Base-by-base conservation (phyloP, 352 stramenopile species). In the Phytophthora europaea region DNA sequence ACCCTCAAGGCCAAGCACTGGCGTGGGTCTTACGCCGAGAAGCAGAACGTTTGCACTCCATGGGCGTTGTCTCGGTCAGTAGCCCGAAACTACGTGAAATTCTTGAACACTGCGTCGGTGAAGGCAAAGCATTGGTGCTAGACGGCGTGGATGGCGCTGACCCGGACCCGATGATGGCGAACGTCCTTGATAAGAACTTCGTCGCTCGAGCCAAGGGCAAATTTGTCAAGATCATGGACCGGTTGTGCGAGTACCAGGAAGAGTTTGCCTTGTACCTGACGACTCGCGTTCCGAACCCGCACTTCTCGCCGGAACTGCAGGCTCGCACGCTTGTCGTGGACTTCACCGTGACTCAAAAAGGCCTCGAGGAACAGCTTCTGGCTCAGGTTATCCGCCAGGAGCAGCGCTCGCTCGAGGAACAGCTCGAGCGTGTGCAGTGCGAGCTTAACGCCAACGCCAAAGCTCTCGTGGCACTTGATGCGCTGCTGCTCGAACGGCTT, bases 321-420 rank as follows among this genome's bases (percentile, higher is more conserved):
- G 85, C 84, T 6, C 81, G 84, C 0, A 85, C 84, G 15, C 82
- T 89, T 65, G 76, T 94, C 18, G 86, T 98, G 13, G 92, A 98
- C 65, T 98, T 98, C 66, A 98, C 93, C 0, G 94, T 98, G 18
- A 98, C 94, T 18, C 87, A 96, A 70, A 87, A 90, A 55, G 94
- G 94, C 4, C 72, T 98, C 1, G 94, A 98, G 61, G 94, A 98
- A 70, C 94, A 98, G 65, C 74, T 98, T 5, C 76, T 98, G 1
- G 93, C 90, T 12, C 79, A 90, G n/a, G 92, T 98, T 20, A 98
- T 98, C 60, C 89, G 95, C 57, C 93, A 97, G 62, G 94, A 98
- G 61, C 93, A 98, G 60, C 89, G 83, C 38, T 94, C 83, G 9
- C 81, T 98, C 0, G 94, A 98, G 73, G 94, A 98, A 65, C 88